A percentile compares a stretch with the other conserved stretches of the same genome.
Evolutionary conservation across 345 rosid species (phyloP).

Genomic region (Physaria fendleri): DNA sequence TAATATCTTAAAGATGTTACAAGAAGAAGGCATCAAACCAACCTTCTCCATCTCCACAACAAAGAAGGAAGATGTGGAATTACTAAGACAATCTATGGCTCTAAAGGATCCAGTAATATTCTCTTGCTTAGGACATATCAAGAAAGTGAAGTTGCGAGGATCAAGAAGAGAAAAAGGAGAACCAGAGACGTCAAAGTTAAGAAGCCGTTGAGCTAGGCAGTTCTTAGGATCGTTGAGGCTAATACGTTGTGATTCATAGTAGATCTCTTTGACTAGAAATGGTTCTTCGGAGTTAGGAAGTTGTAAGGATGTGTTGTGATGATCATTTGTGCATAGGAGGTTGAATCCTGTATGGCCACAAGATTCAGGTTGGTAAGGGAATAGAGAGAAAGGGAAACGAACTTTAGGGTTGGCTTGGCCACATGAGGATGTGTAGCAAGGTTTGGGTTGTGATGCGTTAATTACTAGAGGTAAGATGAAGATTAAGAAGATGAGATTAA

Average conservation of each 20-base stretch:
- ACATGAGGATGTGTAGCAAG: constrained; percentile 37
- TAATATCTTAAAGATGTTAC: constrained; percentile 25
- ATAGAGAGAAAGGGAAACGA: constrained; percentile 64
- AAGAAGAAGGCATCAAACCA: constrained; percentile 24
- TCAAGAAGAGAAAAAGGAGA: constrained; percentile 43
- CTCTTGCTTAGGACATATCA: constrained; percentile 45
- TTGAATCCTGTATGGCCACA: constrained; percentile 59
- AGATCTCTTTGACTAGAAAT: constrained; percentile 44
- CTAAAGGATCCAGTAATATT: constrained; percentile 1
- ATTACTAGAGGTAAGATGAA: constrained; percentile 35
- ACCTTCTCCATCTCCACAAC: constrained; percentile 27
- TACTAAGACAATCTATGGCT: constrained; percentile 51
- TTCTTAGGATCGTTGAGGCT: constrained; percentile 43
- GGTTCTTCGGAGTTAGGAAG: constrained; percentile 47
- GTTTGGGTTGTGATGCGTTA: not conserved
- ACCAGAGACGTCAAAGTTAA: constrained; percentile 44
- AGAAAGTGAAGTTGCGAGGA: constrained; percentile 45
- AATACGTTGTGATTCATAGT: constrained; percentile 41
- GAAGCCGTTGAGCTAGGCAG: constrained; percentile 55
- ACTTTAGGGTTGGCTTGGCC: constrained; percentile 14
- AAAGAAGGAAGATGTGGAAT: constrained; percentile 48
- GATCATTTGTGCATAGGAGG: constrained; percentile 35
- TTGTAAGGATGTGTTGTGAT: constrained; percentile 26
- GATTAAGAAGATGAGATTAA: constrained; percentile 28
- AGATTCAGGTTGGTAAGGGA: constrained; percentile 29